phyloP scores from a whole-genome alignment of 306 rosid species.

The Dryas drummondii region DNA sequence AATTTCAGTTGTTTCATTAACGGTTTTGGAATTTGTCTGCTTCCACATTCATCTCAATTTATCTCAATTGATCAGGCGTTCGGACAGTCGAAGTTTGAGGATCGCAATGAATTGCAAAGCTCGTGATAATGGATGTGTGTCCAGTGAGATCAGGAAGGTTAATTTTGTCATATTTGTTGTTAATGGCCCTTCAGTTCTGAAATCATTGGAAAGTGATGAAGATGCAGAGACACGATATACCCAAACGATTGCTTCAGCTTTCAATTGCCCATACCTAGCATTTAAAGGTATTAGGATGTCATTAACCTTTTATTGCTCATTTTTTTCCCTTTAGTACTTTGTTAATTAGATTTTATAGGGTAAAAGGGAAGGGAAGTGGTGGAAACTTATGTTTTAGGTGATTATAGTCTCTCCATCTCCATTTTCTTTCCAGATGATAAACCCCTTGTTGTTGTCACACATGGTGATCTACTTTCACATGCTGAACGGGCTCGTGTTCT shows the following conservation, averaged over 20 bases:
- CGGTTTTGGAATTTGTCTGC: constrained; percentile 7
- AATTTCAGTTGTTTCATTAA: too few relatives aligned
- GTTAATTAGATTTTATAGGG: not conserved
- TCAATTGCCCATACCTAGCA: constrained; percentile 64
- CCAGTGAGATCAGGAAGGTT: constrained; percentile 51
- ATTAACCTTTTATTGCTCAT: constrained; percentile 2
- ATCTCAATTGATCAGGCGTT: constrained; percentile 52
- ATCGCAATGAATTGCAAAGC: constrained; percentile 48
- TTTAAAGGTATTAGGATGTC: constrained; percentile 56
- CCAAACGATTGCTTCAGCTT: constrained; percentile 48
- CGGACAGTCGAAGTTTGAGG: constrained; percentile 49
- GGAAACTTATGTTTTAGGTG: not conserved
- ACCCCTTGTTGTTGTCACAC: constrained; percentile 74
- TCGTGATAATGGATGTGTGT: constrained; percentile 31
- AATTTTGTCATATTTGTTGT: constrained; percentile 71
- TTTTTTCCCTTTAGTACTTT: not conserved
- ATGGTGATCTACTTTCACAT: constrained; percentile 81
- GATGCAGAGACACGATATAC: constrained; percentile 34
- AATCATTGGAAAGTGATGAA: constrained; percentile 46
- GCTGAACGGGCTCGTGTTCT: constrained; percentile 60
- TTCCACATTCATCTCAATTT: constrained; percentile 20
- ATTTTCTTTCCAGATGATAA: constrained; percentile 62
- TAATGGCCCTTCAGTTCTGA: constrained; percentile 61
- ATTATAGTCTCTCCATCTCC: not conserved
- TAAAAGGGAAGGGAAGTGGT: not conserved